Conservation (phyloP, 2,329 filamentous ascomycete species). For the Aspergillus sp. region DNA sequence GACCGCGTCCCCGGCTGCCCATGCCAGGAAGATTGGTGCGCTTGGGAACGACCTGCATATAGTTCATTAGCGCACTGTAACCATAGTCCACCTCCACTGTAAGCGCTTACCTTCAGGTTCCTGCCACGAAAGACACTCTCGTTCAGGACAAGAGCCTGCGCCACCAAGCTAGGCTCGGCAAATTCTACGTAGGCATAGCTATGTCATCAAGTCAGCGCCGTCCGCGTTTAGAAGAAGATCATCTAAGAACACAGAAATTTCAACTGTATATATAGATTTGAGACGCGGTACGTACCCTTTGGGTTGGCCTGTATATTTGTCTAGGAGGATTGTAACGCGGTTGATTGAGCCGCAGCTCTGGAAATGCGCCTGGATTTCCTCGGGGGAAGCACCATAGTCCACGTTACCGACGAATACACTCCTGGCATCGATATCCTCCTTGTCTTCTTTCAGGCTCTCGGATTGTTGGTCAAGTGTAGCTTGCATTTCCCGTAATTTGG, state of each 20-base stretch:
- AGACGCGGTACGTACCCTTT: slow-evolving; percentile 72
- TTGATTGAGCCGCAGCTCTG: slow-evolving; percentile 97
- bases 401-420: slow-evolving; percentile 99
- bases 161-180: slow-evolving; percentile 87
- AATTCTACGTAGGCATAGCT: slow-evolving; percentile 99
- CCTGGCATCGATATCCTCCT: slow-evolving; percentile 90
- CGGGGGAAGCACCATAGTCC: slow-evolving; percentile 93
- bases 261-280: neutral
- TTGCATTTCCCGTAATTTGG: slow-evolving; percentile 85
- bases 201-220: slow-evolving; percentile 29
- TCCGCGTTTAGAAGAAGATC: slow-evolving; percentile 14
- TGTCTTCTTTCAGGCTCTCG: slow-evolving; percentile 82
- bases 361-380: slow-evolving; percentile 98
- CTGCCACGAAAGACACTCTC: slow-evolving; percentile 94
- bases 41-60: slow-evolving; percentile 75
- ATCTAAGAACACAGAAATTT: neutral
- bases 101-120: slow-evolving; percentile 77
- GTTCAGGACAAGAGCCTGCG: slow-evolving; percentile 90
- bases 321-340: slow-evolving; percentile 91
- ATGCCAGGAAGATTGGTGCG: slow-evolving; percentile 96
- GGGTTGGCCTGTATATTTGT: slow-evolving; percentile 99
- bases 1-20: slow-evolving; percentile 66
- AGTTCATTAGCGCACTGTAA: slow-evolving; percentile 18
- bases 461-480: slow-evolving; percentile 80
- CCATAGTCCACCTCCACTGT: too few species aligned